Base-by-base conservation (phyloP, 768 basidiomycete genomes). In the Hypholoma fasciculare region DNA sequence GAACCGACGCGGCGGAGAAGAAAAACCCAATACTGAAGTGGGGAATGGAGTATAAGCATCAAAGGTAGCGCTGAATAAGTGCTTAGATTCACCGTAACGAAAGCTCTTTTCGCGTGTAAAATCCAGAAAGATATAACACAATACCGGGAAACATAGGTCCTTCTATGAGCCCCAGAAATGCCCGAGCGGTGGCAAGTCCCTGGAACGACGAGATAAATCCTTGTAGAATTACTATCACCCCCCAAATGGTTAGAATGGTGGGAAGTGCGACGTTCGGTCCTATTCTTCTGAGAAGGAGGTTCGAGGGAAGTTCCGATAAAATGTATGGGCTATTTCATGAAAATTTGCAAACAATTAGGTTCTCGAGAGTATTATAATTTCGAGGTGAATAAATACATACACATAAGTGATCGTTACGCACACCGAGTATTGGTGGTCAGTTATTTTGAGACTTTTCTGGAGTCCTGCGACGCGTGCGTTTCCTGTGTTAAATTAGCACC, bases 91-190 rank as follows among this genome's bases (percentile, higher is more conserved):
- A 72, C 73, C 74, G 65, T 23, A 72, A 52, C 4, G 72, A 71
- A 12, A 76, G 65, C n/a, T 75, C 70, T 38, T 59, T 52, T 14
- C 74, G 69, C 0, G 74, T 74, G 53, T 75, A 75, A 60, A 75
- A 75, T 12, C 69, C 67, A n/a, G 74, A 75, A 8, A 81, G 70
- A 55, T 79, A 80, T 1, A 80, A 69, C 1, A 74, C 73, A 37
- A 75, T 74, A 17, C 74, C 73, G 27, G 74, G 72, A 67, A 69
- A 78, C 78, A 68, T 66, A 7, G 63, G 73, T 63, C 83, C 85
- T 72, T 85, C 83, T 23, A 80, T 56, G 17, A 81, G 65, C 4
- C 85, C 85, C 6, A 86, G 71, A 57, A 85, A 74, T 49, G 82
- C 76, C 19, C 86, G 71, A 52, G 77, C 81, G 3, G 73, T 74